phyloP scores from a whole-genome alignment of 441 rosid genomes.

The Adansonia grandidieri region DNA sequence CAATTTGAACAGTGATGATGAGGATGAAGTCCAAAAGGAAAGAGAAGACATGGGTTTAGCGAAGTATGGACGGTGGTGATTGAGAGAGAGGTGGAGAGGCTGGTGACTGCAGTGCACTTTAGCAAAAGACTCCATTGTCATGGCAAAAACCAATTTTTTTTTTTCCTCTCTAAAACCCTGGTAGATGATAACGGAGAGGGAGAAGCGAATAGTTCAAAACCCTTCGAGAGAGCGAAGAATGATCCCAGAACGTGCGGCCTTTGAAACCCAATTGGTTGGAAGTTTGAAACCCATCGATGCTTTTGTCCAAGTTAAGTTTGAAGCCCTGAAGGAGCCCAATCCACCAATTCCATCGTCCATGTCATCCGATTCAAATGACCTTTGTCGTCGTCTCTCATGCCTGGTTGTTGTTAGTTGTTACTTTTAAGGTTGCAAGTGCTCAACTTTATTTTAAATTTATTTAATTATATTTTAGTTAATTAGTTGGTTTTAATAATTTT shows the following conservation, averaged over 20 bases:
- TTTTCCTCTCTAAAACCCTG: background rate
- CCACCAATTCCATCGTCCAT: background rate
- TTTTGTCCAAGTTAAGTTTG: background rate
- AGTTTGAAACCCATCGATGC: background rate
- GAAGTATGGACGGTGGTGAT: conserved; percentile 37
- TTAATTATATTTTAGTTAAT: too few species aligned
- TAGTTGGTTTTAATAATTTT: too few species aligned
- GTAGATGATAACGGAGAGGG: background rate
- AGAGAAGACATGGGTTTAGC: conserved; percentile 37
- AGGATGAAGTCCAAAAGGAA: conserved; percentile 31
- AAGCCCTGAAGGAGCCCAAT: background rate
- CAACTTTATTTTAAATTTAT: too few species aligned
- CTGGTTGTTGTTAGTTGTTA: too few species aligned
- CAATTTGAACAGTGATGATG: conserved; percentile 36
- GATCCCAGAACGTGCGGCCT: background rate
- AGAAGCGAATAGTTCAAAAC: background rate
- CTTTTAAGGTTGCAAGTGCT: too few species aligned
- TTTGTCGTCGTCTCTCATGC: too few species aligned
- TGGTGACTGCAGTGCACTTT: conserved; percentile 40
- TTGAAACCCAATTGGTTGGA: background rate
- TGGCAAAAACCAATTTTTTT: background rate
- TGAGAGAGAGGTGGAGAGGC: conserved; percentile 45
- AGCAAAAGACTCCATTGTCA: conserved; percentile 62
- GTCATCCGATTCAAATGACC: background rate
- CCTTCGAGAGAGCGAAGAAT: background rate